Evolutionary conservation across 164 flowering plant genomes (phyloP).

Genomic region (Cinnamomum chago): DNA sequence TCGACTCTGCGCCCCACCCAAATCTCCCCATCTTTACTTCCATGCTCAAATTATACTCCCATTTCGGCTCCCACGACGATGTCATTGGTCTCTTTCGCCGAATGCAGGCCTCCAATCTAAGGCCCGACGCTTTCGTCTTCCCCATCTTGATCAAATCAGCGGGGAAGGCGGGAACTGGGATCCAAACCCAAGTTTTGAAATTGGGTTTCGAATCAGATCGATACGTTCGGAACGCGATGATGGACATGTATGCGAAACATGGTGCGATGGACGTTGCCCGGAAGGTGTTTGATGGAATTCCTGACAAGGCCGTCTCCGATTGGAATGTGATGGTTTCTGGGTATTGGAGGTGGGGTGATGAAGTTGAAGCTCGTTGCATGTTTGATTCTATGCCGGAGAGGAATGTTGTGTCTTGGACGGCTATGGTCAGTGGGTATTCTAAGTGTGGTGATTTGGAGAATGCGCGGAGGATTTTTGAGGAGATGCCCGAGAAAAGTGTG

Average conservation of each 20-base stretch:
- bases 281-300: constrained; percentile 61
- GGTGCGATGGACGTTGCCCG: constrained; percentile 37
- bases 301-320: constrained; percentile 40
- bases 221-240: constrained; percentile 43
- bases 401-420: constrained; percentile 75
- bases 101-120: constrained; percentile 21
- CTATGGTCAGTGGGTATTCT: constrained; percentile 67
- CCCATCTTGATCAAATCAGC: constrained; percentile 26
- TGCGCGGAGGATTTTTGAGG: constrained; percentile 50
- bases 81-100: constrained; percentile 26
- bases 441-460: constrained; percentile 39
- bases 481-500: constrained; percentile 59
- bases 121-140: constrained; percentile 28
- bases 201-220: constrained; percentile 27
- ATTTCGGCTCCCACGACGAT: constrained; percentile 20
- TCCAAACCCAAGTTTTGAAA: constrained; percentile 26
- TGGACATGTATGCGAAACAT: constrained; percentile 41
- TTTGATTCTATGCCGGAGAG: constrained; percentile 55
- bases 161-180: constrained; percentile 3
- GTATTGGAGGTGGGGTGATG: constrained; percentile 56
- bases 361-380: constrained; percentile 34
- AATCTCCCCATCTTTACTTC: constrained; percentile 27
- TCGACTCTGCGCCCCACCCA: constrained; percentile 24
- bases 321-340: constrained; percentile 74
- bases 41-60: constrained; percentile 34